A percentile compares a stretch with the other conserved stretches of the same genome.
Evolutionary conservation across 2,329 filamentous ascomycete species (phyloP).

Genomic region (Aspergillus jensenii): DNA sequence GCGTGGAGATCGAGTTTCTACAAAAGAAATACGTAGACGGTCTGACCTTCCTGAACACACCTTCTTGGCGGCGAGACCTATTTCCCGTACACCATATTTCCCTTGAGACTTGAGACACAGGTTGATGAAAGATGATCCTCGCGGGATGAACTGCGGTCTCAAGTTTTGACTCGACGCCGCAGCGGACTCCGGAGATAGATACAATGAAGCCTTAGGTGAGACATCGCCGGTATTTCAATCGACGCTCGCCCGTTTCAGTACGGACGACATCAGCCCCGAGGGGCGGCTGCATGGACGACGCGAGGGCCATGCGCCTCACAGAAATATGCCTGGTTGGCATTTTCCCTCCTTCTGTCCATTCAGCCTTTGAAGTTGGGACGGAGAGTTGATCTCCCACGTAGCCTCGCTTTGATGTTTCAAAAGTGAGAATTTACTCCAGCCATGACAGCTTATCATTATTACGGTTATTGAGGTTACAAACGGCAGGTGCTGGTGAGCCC

Average conservation of each 20-base stretch:
- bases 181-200: background rate
- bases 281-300: background rate
- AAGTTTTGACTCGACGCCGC: background rate
- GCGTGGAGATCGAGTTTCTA: background rate
- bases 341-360: background rate
- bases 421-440: background rate
- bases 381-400: background rate
- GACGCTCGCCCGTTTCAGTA: background rate
- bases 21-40: background rate
- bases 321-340: background rate
- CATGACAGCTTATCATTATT: too few species aligned
- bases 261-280: background rate
- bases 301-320: background rate
- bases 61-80: background rate
- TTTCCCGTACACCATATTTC: too few species aligned
- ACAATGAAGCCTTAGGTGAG: background rate
- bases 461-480: background rate
- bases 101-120: background rate
- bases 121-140: background rate
- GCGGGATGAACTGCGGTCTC: background rate
- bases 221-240: background rate
- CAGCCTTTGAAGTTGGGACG: background rate
- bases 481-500: background rate
- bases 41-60: background rate
- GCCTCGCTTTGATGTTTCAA: background rate